Evolutionary conservation across 805 yeast species (phyloP).

Genomic region (Novakomyces olei): DNA sequence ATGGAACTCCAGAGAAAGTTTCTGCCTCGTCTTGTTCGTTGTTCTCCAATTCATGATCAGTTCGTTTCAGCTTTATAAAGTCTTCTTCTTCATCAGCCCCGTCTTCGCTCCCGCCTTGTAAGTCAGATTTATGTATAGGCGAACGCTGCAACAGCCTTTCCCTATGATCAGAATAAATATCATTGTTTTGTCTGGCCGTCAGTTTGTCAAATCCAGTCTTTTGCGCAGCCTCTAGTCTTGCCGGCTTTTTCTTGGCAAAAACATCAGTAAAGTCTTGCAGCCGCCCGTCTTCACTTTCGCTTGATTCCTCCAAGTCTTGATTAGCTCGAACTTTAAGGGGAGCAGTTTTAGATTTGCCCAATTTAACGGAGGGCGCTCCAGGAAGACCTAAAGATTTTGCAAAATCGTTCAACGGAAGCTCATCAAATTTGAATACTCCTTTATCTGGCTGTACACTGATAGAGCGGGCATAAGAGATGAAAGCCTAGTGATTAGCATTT

Average conservation of each 20-base stretch:
- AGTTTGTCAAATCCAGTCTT: conserved; percentile 63
- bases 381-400: conserved; percentile 85
- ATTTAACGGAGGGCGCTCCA: conserved; percentile 80
- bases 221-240: conserved; percentile 16
- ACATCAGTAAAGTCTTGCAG: neutral
- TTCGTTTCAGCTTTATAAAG: conserved; percentile 60
- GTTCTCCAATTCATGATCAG: conserved; percentile 38
- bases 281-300: conserved; percentile 25
- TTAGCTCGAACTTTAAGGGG: conserved; percentile 11
- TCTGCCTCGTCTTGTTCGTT: conserved; percentile 20
- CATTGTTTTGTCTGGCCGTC: conserved; percentile 89
- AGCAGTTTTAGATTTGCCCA: conserved; percentile 5
- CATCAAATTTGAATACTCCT: conserved; percentile 56
- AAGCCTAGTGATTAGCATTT: too few species aligned
- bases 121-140: conserved; percentile 7
- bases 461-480: conserved; percentile 73
- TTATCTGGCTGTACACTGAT: conserved; percentile 72
- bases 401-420: conserved; percentile 56
- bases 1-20: neutral
- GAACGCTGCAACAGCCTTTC: conserved; percentile 32
- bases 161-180: conserved; percentile 75
- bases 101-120: too few species aligned
- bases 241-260: conserved; percentile 5
- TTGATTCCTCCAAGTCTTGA: conserved; percentile 25
- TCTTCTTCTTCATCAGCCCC: conserved; percentile 42